phyloP scores from a whole-genome alignment of 1,139 yeast species.

The Blastobotrys serpentis region DNA sequence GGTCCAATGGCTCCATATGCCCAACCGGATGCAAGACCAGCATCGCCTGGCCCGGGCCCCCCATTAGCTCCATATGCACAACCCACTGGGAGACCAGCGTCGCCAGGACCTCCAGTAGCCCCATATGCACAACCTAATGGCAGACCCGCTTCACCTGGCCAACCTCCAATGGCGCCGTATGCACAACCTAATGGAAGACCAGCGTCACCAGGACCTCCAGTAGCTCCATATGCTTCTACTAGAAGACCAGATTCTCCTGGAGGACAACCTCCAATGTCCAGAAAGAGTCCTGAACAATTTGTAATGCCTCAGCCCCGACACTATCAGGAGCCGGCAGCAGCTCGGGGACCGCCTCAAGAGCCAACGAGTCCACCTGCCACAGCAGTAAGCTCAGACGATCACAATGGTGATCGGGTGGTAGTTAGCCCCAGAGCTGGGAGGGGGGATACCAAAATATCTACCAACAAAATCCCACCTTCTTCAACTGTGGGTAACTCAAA shows the following conservation, averaged over 20 bases:
- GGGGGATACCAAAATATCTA: slow-evolving; percentile 25
- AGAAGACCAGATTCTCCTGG: slow-evolving; percentile 9
- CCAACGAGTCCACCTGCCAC: slow-evolving; percentile 24
- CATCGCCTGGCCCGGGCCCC: neutral
- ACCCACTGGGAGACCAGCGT: neutral
- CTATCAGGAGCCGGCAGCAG: slow-evolving; percentile 5
- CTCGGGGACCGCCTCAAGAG: slow-evolving; percentile 10
- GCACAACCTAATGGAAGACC: neutral
- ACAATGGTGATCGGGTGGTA: slow-evolving; percentile 11
- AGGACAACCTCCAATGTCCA: neutral
- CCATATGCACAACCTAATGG: slow-evolving; percentile 7
- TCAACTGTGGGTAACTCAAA: slow-evolving; percentile 24
- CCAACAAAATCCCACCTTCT: slow-evolving; percentile 31
- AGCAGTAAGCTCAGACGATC: slow-evolving; percentile 21
- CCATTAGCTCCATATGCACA: neutral
- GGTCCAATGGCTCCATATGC: neutral
- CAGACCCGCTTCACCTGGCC: slow-evolving; percentile 2
- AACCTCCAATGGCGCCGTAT: slow-evolving; percentile 11
- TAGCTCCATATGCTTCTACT: slow-evolving; percentile 5
- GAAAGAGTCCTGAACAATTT: slow-evolving; percentile 5
- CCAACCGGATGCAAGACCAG: neutral
- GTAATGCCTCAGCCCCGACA: neutral
- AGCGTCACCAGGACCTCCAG: neutral
- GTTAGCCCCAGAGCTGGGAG: slow-evolving; percentile 13
- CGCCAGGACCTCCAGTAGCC: neutral